Percentiles rank a stretch among this genome's conserved stretches.
phyloP scores from a whole-genome alignment of 2,329 filamentous ascomycete species.

The Aureobasidium mangrovei region DNA sequence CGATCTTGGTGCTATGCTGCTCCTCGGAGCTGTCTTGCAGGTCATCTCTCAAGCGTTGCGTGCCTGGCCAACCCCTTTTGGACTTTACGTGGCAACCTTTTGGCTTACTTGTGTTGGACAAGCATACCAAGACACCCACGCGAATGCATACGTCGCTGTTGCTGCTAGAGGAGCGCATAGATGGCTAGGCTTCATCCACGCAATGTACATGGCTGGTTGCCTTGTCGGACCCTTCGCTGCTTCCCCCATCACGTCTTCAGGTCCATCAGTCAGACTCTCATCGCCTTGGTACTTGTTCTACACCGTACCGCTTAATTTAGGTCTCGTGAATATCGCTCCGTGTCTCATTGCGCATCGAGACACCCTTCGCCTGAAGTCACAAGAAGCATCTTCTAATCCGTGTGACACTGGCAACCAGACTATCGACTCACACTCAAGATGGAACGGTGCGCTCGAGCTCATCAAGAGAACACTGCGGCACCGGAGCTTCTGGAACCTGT shows the following conservation, averaged over 20 bases:
- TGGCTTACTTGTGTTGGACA: conserved; percentile 51
- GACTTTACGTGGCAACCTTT: conserved; percentile 49
- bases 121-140: conserved; percentile 55
- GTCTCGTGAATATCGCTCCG: conserved; percentile 41
- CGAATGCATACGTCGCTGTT: conserved; percentile 51
- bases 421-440: conserved; percentile 21
- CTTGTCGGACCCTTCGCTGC: conserved; percentile 46
- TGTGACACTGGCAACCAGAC: no score
- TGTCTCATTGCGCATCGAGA: conserved; percentile 45
- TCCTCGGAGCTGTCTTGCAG: conserved; percentile 49
- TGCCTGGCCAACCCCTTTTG: conserved; percentile 45
- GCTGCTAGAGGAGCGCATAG: conserved; percentile 45
- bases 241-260: background rate
- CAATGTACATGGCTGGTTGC: conserved; percentile 50
- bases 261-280: conserved; percentile 32
- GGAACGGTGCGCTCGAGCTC: conserved; percentile 30
- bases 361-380: conserved; percentile 26
- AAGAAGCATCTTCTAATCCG: no score
- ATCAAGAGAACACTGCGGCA: conserved; percentile 39
- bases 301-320: conserved; percentile 45
- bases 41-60: conserved; percentile 46
- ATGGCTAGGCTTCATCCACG: conserved; percentile 57
- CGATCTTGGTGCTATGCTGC: conserved; percentile 48
- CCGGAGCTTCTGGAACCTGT: conserved; percentile 49
- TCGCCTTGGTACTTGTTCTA: conserved; percentile 49